Evolutionary conservation across 2,329 filamentous ascomycete genomes (phyloP).

Genomic region (Aspergillus neotritici): DNA sequence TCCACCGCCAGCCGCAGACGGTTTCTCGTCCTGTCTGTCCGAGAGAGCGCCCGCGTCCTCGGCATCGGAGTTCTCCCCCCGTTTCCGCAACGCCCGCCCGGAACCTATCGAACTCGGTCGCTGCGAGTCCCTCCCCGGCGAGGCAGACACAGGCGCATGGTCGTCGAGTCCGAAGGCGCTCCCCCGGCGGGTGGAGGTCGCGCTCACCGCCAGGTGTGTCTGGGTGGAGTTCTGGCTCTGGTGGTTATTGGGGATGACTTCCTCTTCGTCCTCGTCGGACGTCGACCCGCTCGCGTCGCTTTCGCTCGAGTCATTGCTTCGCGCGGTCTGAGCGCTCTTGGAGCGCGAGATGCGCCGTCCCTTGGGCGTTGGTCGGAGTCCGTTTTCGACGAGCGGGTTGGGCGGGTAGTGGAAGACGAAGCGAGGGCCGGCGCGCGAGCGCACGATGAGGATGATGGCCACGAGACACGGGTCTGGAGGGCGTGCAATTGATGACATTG

Average conservation of each 20-base stretch:
- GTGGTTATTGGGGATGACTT: slow-evolving; percentile 11
- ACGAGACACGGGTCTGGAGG: slow-evolving; percentile 55
- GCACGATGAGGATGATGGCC: slow-evolving; percentile 68
- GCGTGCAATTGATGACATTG: slow-evolving; percentile 43
- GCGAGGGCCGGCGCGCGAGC: slow-evolving; percentile 70
- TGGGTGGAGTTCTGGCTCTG: slow-evolving; percentile 9
- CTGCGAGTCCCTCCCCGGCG: slow-evolving; percentile 26
- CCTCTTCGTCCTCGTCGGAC: slow-evolving; percentile 39
- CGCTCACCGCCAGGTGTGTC: slow-evolving; percentile 19
- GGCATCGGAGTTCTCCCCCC: slow-evolving; percentile 26
- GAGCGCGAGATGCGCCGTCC: slow-evolving; percentile 30
- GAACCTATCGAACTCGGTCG: slow-evolving; percentile 33
- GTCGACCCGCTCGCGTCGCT: slow-evolving; percentile 34
- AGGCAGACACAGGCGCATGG: slow-evolving; percentile 20
- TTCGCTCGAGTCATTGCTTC: slow-evolving; percentile 36
- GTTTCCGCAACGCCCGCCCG: slow-evolving; percentile 25
- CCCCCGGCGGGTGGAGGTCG: slow-evolving; percentile 22
- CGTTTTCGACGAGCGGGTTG: slow-evolving; percentile 40
- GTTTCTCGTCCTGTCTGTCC: slow-evolving; percentile 23
- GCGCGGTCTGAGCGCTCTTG: slow-evolving; percentile 25
- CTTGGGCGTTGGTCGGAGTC: slow-evolving; percentile 30
- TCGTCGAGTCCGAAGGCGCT: slow-evolving; percentile 34
- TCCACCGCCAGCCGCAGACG: slow-evolving; percentile 4
- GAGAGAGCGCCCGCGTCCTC: slow-evolving; percentile 29
- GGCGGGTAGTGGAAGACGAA: slow-evolving; percentile 87